Base-by-base conservation (phyloP, 2,329 filamentous ascomycete genomes). In the Blastomyces silverae region DNA sequence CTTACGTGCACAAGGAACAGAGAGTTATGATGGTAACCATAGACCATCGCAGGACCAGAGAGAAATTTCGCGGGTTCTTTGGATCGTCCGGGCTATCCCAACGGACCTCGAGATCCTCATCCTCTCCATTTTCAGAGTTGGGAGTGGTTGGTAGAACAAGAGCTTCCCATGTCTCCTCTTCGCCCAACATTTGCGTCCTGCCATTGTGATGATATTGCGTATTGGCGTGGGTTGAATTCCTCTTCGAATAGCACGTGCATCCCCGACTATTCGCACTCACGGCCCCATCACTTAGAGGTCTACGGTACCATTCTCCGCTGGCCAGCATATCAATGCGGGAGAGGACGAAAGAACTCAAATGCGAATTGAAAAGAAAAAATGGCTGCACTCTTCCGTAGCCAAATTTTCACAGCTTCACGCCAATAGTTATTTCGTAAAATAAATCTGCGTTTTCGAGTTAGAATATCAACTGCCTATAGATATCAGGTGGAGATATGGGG, bases 1-100 rank as follows among this genome's bases (percentile, higher is more conserved):
- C 46, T 50, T 62, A 62, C 61, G 22, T 42, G 44, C 61, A 62
- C 37, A 62, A 55, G n/a, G 61, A 52, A 37, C 46, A 37, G 13
- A 53, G 22, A 5, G 25, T 10, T 37, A 55, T 17, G 34, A 62
- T 22, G 15, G 17, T 25, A 62, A 62, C 44, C 31, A 62, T 62
- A 25, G 50, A 25, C 61, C 61, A 63, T 56, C 53, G 34, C 5
- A 28, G 48, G 50, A 44, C 13, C 61, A 39, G 42, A 25, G 61
- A 34, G 10, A 56, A 37, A 15, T 56, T 44, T 22, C 37, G n/a
- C 17, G 61, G 61, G 3, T 56, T 6, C n/a, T 7, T 25, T 28
- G 61, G 50, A 28, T 63, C 61, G n/a, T 63, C 20, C 20, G 17
- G 17, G 11, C 34, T 22, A 46, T 55, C 50, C 57, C 57, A 60